Evolutionary conservation across 345 rosid genomes (phyloP).

Genomic region (Acer negundo): DNA sequence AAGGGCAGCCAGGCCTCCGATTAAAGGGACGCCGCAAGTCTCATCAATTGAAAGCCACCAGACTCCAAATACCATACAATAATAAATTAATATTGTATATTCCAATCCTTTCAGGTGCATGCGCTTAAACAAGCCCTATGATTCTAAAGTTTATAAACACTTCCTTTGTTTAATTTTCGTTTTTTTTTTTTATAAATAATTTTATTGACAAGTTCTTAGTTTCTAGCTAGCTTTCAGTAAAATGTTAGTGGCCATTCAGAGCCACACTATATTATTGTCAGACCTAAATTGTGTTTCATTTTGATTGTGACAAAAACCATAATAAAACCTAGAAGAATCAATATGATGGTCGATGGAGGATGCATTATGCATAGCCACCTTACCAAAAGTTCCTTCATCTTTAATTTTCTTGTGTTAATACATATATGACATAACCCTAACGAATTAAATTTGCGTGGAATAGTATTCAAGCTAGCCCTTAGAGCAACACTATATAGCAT

Average conservation of each 20-base stretch:
- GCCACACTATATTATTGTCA: background rate
- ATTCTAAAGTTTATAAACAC: no score
- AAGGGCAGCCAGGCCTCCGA: no score
- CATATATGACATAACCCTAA: no score
- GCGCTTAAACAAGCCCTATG: no score
- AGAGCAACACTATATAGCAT: no score
- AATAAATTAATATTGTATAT: no score
- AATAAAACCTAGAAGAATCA: background rate
- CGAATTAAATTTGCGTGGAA: background rate
- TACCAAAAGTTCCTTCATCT: background rate
- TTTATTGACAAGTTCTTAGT: background rate
- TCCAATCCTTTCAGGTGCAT: no score
- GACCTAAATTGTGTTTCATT: background rate
- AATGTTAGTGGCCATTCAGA: constrained; percentile 16
- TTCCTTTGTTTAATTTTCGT: no score
- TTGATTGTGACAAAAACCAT: background rate
- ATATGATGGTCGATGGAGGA: background rate
- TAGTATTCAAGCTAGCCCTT: background rate
- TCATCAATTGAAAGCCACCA: no score
- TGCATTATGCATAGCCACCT: background rate
- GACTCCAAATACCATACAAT: no score
- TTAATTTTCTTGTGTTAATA: background rate
- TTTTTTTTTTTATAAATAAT: background rate
- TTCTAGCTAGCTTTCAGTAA: background rate
- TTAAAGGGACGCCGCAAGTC: no score